Base-by-base conservation (phyloP, 192 early-diverging fungal genomes). In the Coemansia sp. region DNA sequence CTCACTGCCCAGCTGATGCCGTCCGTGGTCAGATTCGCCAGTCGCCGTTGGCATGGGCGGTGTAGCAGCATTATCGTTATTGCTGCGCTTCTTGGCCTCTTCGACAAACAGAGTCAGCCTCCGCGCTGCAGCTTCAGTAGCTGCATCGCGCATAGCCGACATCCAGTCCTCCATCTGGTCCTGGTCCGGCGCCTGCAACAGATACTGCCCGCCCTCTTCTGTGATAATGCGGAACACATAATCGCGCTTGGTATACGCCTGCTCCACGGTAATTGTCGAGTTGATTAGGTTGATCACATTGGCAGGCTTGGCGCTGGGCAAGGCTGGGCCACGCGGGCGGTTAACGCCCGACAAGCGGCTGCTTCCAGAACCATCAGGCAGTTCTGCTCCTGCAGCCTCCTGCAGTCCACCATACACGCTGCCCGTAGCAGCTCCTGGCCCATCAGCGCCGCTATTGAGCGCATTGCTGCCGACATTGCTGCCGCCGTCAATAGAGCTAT, bases 91-190 rank as follows among this genome's bases (percentile, higher is more conserved):
- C 57, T 66, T 72, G 14, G 79, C 84, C 31, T 88, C 85, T 39
- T 81, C 80, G 3, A 84, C 83, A 55, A 88, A 77, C 40, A 90
- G 57, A 2, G 87, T 90, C 50, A 81, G 70, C 9, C 88, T 72
- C 49, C 86, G 83, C 6, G 84, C 85, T 13, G 87, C 84, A 6
- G 84, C 88, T 59, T 87, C 83, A 3, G 82, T 83, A 4, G 86
- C 86, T 6, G 87, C 83, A 42, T 83, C 82, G 38, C 84, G 84
- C 63, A 90, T 82, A 2, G 79, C 61, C 5, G 61, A 53, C 42
- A 90, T 85, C 88, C 88, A 90, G 56, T 81, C 84, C 21, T 86
- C 68, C 88, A 90, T 88, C 41, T 88, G 83, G 1, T 85, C 84
- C 21, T 63, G 53, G 35, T 82, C 83, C 2, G 83, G 63, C 8